Percentiles rank a stretch among this genome's conserved stretches.
Conservation (phyloP, 495 filamentous ascomycete species). For the Penicillium soppii region DNA sequence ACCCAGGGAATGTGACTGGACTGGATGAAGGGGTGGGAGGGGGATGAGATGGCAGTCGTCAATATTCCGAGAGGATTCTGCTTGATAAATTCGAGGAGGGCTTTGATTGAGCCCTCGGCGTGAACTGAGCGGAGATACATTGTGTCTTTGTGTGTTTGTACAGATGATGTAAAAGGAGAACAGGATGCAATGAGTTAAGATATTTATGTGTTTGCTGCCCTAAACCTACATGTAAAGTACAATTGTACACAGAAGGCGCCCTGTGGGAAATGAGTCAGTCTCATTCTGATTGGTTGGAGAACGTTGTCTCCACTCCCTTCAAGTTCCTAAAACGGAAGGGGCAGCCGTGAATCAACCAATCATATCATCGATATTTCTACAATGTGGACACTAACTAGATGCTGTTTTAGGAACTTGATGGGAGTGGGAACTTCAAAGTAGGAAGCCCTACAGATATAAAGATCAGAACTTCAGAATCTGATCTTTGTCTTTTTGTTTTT, state of each 20-base stretch:
- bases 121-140: slow-evolving; percentile 53
- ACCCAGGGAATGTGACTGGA: slow-evolving; percentile 56
- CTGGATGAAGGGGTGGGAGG: slow-evolving; percentile 45
- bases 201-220: too few species aligned
- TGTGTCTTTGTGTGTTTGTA: neutral
- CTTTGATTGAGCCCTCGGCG: slow-evolving; percentile 37
- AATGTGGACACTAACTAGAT: neutral
- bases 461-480: neutral
- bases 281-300: neutral
- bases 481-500: neutral
- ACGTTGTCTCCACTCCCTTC: neutral
- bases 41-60: slow-evolving; percentile 51
- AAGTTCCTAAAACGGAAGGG: slow-evolving; percentile 4
- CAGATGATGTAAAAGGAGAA: neutral
- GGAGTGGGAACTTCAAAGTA: slow-evolving; percentile 19
- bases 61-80: slow-evolving; percentile 55
- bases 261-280: neutral
- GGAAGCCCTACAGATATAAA: neutral
- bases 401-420: slow-evolving; percentile 26
- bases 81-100: slow-evolving; percentile 47
- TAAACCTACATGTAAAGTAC: too few species aligned
- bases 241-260: neutral
- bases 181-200: neutral
- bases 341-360: neutral
- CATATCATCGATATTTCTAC: neutral